Percentiles rank a stretch among this genome's conserved stretches.
Evolutionary conservation across 2,329 filamentous ascomycete species (phyloP).

Genomic region (Penicillium sp.): DNA sequence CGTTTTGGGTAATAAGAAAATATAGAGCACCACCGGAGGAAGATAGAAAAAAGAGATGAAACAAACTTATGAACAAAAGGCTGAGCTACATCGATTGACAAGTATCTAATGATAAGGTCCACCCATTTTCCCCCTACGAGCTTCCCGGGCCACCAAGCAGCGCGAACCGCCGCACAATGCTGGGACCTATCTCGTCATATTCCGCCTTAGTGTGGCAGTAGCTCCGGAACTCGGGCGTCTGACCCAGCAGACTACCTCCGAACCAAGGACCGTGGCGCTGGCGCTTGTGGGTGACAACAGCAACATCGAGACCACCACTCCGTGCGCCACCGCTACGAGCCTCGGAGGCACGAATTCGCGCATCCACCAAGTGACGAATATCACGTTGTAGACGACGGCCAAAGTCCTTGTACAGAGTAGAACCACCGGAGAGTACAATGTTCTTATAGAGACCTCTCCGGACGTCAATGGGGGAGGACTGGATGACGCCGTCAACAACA

Average conservation of each 20-base stretch:
- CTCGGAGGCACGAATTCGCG: constrained; percentile 84
- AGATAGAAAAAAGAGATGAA: constrained; percentile 8
- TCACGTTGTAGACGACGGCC: constrained; percentile 90
- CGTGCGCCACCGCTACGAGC: constrained; percentile 81
- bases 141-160: constrained; percentile 79
- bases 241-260: constrained; percentile 86
- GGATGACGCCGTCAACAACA: constrained; percentile 93
- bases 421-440: constrained; percentile 93
- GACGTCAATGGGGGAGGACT: constrained; percentile 95
- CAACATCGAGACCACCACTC: constrained; percentile 88
- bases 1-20: constrained; percentile 9
- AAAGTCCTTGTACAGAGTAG: constrained; percentile 97
- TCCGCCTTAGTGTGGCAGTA: constrained; percentile 90
- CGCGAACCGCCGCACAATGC: constrained; percentile 89
- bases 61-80: constrained; percentile 28
- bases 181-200: constrained; percentile 92
- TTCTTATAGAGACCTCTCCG: constrained; percentile 98
- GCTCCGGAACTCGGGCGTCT: constrained; percentile 95
- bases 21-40: constrained; percentile 8
- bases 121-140: constrained; percentile 26
- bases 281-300: constrained; percentile 94
- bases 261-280: constrained; percentile 98
- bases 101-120: constrained; percentile 17
- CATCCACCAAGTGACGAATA: constrained; percentile 91
- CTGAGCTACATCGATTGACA: constrained; percentile 20